These are phyloP conservation scores for Coprinopsis strossmayeri DNA, from an alignment of 768 basidiomycete genomes.

Conservation along the genomic window DNA sequence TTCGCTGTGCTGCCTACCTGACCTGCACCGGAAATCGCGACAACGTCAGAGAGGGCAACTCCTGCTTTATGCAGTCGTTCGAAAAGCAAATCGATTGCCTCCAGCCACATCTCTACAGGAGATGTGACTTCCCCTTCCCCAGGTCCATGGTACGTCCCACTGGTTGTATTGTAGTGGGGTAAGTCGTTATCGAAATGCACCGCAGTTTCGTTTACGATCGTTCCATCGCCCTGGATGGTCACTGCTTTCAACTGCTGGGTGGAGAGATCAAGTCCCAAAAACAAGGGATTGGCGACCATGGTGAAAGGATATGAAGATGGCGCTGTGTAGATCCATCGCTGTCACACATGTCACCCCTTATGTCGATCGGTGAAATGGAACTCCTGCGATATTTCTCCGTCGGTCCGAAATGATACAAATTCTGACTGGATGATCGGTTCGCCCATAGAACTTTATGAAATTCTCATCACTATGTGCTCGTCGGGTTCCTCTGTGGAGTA, in stretches of 20 bases:
- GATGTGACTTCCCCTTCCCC: conserved; percentile 69
- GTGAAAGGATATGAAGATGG: background rate
- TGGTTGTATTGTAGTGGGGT: conserved; percentile 57
- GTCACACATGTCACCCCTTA: too few relatives aligned
- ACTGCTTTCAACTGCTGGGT: conserved; percentile 83
- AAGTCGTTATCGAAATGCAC: conserved; percentile 82
- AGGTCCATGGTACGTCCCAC: conserved; percentile 61
- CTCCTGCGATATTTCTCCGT: conserved; percentile 11
- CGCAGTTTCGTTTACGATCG: conserved; percentile 59
- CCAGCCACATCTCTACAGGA: conserved; percentile 81
- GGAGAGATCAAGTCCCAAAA: conserved; percentile 82
- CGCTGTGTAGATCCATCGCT: background rate
- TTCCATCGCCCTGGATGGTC: conserved; percentile 48
- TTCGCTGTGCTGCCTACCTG: conserved; percentile 41
- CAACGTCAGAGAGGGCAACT: conserved; percentile 52
- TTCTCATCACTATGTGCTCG: too few relatives aligned
- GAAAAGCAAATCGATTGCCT: conserved; percentile 75
- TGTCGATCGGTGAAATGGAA: too few relatives aligned
- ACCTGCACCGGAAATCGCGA: conserved; percentile 69
- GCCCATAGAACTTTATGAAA: too few relatives aligned
- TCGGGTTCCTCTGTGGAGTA: too few relatives aligned
- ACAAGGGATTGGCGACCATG: conserved; percentile 25
- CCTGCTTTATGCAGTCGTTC: conserved; percentile 51
- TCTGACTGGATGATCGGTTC: background rate
- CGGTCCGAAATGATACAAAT: conserved; percentile 1